Conservation (phyloP, 176 grass and related monocot genomes). For the Pontederia paniculata region DNA sequence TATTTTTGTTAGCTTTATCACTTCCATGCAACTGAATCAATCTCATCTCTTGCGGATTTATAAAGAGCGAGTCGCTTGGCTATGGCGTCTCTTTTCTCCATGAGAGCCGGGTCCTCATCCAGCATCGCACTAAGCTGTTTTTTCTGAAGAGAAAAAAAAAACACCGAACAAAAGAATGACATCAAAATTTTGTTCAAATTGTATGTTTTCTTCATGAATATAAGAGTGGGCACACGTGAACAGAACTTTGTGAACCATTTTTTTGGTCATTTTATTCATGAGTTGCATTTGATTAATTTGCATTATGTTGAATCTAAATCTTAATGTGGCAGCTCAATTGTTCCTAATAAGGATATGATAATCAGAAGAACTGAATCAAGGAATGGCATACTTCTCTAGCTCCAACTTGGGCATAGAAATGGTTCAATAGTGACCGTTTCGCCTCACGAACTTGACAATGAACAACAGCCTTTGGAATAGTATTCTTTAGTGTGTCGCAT, state of each 20-base stretch:
- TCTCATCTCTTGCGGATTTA: constrained; percentile 85
- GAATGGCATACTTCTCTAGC: constrained; percentile 67
- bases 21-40: constrained; percentile 95
- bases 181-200: not conserved
- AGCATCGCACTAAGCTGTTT: constrained; percentile 95
- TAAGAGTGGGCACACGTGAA: too few species aligned
- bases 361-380: too few species aligned
- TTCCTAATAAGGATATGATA: too few species aligned
- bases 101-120: constrained; percentile 87
- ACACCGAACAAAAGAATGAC: not conserved
- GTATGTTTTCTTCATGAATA: too few species aligned
- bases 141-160: constrained; percentile 45
- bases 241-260: too few species aligned
- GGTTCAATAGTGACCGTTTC: constrained; percentile 75
- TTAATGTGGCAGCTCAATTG: too few species aligned
- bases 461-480: constrained; percentile 85
- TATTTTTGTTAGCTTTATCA: constrained; percentile 25
- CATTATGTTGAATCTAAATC: too few species aligned
- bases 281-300: too few species aligned
- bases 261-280: too few species aligned
- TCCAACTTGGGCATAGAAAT: constrained; percentile 92
- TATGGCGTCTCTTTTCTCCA: constrained; percentile 92
- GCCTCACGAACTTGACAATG: constrained; percentile 95
- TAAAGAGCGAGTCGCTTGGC: constrained; percentile 95
- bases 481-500: constrained; percentile 85